A percentile compares a stretch with the other conserved stretches of the same genome.
phyloP scores from a whole-genome alignment of 352 stramenopile species.

The Pythium plurisporium region DNA sequence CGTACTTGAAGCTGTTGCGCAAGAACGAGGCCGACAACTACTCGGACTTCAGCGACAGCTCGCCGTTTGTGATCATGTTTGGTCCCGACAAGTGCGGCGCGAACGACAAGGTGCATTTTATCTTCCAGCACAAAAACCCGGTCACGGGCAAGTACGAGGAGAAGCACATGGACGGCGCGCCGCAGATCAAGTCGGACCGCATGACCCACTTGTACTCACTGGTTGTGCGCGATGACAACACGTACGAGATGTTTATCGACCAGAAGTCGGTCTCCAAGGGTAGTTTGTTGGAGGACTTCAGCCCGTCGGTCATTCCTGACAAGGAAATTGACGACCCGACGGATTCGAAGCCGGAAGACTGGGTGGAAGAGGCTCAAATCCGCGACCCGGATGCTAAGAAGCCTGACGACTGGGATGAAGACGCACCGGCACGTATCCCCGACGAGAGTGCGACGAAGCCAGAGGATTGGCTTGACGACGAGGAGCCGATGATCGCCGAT shows the following conservation, averaged over 20 bases:
- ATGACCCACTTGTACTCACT: constrained; percentile 92
- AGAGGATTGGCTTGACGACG: constrained; percentile 87
- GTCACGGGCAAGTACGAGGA: constrained; percentile 90
- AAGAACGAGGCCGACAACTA: constrained; percentile 46
- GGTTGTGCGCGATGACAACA: constrained; percentile 87
- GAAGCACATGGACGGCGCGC: constrained; percentile 88
- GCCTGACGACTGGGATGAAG: constrained; percentile 93
- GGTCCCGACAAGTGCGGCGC: constrained; percentile 92
- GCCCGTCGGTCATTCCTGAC: constrained; percentile 78
- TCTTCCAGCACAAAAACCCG: constrained; percentile 94
- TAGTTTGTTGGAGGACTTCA: constrained; percentile 79
- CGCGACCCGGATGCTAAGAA: constrained; percentile 84
- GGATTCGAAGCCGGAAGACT: constrained; percentile 91
- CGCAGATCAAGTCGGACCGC: constrained; percentile 78
- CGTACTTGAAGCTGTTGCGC: constrained; percentile 92
- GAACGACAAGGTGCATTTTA: constrained; percentile 94
- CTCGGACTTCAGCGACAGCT: constrained; percentile 72
- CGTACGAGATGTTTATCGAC: constrained; percentile 91
- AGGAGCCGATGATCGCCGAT: constrained; percentile 75
- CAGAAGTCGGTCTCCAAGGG: constrained; percentile 76
- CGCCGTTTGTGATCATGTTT: constrained; percentile 95
- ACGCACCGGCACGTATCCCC: constrained; percentile 77
- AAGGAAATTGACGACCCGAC: constrained; percentile 91
- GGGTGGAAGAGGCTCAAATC: constrained; percentile 89
- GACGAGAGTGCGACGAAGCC: constrained; percentile 88